phyloP scores from a whole-genome alignment of 2,329 filamentous ascomycete genomes.

The Amauroascus verrucosus region DNA sequence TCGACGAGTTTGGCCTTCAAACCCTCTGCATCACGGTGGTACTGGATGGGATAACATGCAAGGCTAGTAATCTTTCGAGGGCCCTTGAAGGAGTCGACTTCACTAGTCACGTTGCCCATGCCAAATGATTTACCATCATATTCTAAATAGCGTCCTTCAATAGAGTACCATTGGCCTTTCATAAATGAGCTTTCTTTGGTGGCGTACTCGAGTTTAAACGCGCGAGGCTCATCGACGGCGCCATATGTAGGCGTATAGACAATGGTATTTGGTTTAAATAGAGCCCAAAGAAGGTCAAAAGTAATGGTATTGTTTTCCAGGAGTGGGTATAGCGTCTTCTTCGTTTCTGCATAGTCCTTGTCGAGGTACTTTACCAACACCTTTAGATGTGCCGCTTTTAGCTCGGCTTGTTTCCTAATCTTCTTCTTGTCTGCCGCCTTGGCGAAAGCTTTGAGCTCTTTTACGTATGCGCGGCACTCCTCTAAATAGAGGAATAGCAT shows the following conservation, averaged over 20 bases:
- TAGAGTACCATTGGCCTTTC: slow-evolving; percentile 62
- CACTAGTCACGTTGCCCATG: slow-evolving; percentile 57
- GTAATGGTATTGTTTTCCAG: slow-evolving; percentile 75
- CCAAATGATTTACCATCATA: slow-evolving; percentile 83
- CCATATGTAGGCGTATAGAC: slow-evolving; percentile 70
- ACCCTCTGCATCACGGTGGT: slow-evolving; percentile 61
- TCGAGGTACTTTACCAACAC: slow-evolving; percentile 67
- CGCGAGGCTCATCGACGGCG: slow-evolving; percentile 62
- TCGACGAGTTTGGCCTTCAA: slow-evolving; percentile 60
- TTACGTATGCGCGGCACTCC: slow-evolving; percentile 56
- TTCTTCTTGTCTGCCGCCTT: slow-evolving; percentile 47
- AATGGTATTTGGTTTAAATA: slow-evolving; percentile 79
- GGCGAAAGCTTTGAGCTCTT: slow-evolving; percentile 54
- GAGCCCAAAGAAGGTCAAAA: slow-evolving; percentile 77
- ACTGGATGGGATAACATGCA: slow-evolving; percentile 64
- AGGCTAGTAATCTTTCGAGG: slow-evolving; percentile 72
- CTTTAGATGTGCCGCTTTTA: slow-evolving; percentile 48
- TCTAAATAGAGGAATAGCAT: slow-evolving; percentile 67
- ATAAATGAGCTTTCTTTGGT: slow-evolving; percentile 60
- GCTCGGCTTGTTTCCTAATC: slow-evolving; percentile 27
- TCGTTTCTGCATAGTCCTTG: slow-evolving; percentile 65
- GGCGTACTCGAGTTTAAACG: slow-evolving; percentile 70
- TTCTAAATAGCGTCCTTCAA: slow-evolving; percentile 68
- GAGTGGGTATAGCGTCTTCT: slow-evolving; percentile 71
- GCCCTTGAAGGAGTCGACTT: slow-evolving; percentile 67